Base-by-base conservation (phyloP, 2,329 filamentous ascomycete species). In the Nothomitra cinnamomea region DNA sequence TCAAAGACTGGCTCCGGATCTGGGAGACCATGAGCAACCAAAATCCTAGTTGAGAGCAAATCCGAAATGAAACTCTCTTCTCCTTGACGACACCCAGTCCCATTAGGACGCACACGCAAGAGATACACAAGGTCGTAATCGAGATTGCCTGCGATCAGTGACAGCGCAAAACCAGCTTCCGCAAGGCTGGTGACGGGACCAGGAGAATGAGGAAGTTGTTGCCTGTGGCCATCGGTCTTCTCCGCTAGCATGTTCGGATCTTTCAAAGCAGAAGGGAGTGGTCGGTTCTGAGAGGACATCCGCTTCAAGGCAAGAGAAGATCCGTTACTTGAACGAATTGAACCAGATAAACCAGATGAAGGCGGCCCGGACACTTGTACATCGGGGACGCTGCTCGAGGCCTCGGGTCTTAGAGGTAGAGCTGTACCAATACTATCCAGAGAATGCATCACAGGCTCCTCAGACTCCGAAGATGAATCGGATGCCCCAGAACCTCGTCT, bases 121-220 rank as follows among this genome's bases (percentile, higher is more conserved):
- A 60, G 57, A 47, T 65, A 65, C 12, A 64, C 56, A 38, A 64
- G 58, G 56, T 65, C 62, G 48, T 62, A 64, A 21, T 59, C 58
- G 10, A 64, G 54, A 5, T 49, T 59, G 24, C 59, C 57, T 13
- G 61, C 61, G 47, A 59, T 58, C 22, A 58, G 54, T 12, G 57
- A 56, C 47, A 59, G 62, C n/a, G 59, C 57, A 24, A 60, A 60
- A 12, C 56, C 59, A 28, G 61, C 60, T 41, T 62, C 58, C n/a
- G 58, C 56, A 52, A 59, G 55, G 6, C 50, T 52, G 7, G 28
- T 19, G 13, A 52, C 50, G 6, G 40, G 40, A 4, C 32, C 40
- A 5, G 50, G 40, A 19, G 50, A 52, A 12, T 28, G 35, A 22
- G 40, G 32, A 15, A 19, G 50, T 10, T 13, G 50, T 13, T 40